Percentiles rank a stretch among this genome's conserved stretches.
phyloP scores from a whole-genome alignment of 208 protist species.

The Trypanosoma congolense region DNA sequence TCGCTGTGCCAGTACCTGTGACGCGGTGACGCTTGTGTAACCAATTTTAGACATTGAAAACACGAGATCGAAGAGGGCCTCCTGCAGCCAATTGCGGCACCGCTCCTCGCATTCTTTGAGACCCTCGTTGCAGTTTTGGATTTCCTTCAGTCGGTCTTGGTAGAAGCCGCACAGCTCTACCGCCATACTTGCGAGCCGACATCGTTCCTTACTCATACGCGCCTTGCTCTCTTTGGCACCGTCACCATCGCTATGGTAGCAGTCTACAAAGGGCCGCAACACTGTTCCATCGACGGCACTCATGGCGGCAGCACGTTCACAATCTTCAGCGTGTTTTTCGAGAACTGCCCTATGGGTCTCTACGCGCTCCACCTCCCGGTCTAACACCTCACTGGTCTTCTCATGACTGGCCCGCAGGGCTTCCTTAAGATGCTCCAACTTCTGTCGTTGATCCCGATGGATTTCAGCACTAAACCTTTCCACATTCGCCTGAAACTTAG shows the following conservation, averaged over 20 bases:
- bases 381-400: constrained; percentile 26
- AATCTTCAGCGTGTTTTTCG: constrained; percentile 4
- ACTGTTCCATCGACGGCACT: not conserved
- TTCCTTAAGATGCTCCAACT: constrained; percentile 38
- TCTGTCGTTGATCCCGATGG: constrained; percentile 45
- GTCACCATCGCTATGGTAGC: constrained; percentile 20
- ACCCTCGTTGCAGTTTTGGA: constrained; percentile 29
- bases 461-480: constrained; percentile 41
- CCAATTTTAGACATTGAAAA: constrained; percentile 57
- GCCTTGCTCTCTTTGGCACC: constrained; percentile 23
- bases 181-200: constrained; percentile 36
- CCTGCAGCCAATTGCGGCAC: constrained; percentile 39
- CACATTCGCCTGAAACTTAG: constrained; percentile 35
- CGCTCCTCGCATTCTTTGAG: constrained; percentile 42
- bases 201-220: constrained; percentile 51
- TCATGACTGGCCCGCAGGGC: constrained; percentile 42
- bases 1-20: constrained; percentile 78
- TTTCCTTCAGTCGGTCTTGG: constrained; percentile 27
- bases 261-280: constrained; percentile 12
- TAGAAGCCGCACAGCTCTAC: constrained; percentile 32
- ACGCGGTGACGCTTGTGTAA: constrained; percentile 61
- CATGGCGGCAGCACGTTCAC: not conserved
- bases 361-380: constrained; percentile 31
- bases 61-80: constrained; percentile 50
- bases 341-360: constrained; percentile 32